These are phyloP conservation scores for Luvunga scandens DNA, from an alignment of 345 rosid species.

Conservation along the genomic window DNA sequence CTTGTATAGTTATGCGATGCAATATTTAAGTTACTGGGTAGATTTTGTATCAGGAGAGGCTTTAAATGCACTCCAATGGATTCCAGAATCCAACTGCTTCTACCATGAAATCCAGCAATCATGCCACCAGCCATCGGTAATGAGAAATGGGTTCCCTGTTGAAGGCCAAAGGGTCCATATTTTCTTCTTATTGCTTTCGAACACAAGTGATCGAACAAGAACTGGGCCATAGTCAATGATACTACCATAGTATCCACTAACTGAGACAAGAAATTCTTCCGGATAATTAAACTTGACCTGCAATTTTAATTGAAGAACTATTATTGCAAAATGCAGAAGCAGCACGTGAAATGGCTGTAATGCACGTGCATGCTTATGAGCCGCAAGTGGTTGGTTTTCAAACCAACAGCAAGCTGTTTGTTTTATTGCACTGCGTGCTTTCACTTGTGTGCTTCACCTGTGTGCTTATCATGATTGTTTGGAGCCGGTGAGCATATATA, in stretches of 20 bases:
- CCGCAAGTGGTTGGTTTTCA: too few relatives aligned
- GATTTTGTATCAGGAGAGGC: slow-evolving; percentile 16
- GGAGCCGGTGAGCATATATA: too few relatives aligned
- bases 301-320: neutral
- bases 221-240: slow-evolving; percentile 18
- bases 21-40: neutral
- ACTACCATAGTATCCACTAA: slow-evolving; percentile 23
- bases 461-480: too few relatives aligned
- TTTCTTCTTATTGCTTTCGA: slow-evolving; percentile 26
- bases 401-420: too few relatives aligned
- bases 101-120: slow-evolving; percentile 33
- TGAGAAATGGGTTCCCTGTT: slow-evolving; percentile 26
- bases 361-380: too few relatives aligned
- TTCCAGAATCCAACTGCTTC: slow-evolving; percentile 28
- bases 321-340: neutral
- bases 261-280: slow-evolving; percentile 23
- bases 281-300: slow-evolving; percentile 28
- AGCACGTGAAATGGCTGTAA: too few relatives aligned
- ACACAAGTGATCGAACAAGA: slow-evolving; percentile 25
- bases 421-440: too few relatives aligned
- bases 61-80: slow-evolving; percentile 26
- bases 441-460: too few relatives aligned
- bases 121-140: slow-evolving; percentile 20
- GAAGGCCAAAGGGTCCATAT: slow-evolving; percentile 32
- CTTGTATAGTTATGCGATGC: neutral